Evolutionary conservation across 179 eudicot species (phyloP).

Genomic region (Sideroxylon spinosum): DNA sequence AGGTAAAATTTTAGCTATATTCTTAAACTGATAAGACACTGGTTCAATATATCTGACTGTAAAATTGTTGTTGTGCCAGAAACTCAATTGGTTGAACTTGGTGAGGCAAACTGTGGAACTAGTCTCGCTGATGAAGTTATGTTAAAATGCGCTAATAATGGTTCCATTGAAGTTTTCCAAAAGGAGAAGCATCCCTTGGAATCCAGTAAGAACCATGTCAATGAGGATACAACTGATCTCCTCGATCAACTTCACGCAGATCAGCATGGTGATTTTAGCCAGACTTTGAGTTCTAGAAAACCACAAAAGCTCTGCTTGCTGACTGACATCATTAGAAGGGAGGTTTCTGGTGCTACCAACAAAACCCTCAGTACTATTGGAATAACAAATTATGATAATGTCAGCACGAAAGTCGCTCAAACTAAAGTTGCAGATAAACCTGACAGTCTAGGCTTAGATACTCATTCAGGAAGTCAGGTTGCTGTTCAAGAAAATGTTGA

Average conservation of each 20-base stretch:
- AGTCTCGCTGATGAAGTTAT: not conserved
- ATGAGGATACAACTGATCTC: not conserved
- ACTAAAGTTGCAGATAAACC: conserved; percentile 11
- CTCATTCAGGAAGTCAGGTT: not conserved
- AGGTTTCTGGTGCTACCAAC: not conserved
- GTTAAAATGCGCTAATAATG: not conserved
- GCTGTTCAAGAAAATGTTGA: conserved; percentile 9
- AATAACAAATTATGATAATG: not conserved
- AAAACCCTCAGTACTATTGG: not conserved
- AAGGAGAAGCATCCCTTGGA: conserved; percentile 9
- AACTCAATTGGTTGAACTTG: conserved; percentile 9
- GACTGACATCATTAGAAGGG: conserved; percentile 18
- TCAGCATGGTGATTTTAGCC: conserved; percentile 8
- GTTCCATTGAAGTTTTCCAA: not conserved
- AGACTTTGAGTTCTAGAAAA: conserved; percentile 5
- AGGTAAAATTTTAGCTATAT: conserved; percentile 7
- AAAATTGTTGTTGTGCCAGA: not conserved
- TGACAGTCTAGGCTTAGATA: conserved; percentile 5
- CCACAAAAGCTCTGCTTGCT: conserved; percentile 21
- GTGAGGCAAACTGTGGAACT: conserved; percentile 8
- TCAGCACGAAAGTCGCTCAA: not conserved
- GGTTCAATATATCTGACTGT: conserved; percentile 7
- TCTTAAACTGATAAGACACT: not conserved
- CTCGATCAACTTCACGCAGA: not conserved
- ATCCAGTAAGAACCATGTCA: conserved; percentile 9